Conservation (phyloP, 306 rosid genomes). For the Prunus mume region DNA sequence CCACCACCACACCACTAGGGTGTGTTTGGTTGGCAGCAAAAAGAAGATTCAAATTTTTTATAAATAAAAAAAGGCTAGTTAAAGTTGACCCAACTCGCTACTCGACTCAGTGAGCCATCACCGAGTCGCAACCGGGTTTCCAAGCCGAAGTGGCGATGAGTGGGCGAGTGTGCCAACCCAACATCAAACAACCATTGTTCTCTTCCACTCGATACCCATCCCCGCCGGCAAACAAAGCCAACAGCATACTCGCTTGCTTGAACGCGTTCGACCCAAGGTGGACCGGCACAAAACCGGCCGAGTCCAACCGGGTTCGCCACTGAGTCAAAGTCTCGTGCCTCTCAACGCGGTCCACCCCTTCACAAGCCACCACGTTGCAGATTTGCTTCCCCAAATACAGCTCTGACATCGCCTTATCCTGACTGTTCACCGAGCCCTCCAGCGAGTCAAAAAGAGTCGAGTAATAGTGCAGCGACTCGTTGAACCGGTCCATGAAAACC, state of each 20-base stretch:
- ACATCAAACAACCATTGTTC: slow-evolving; percentile 64
- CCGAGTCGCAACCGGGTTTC: slow-evolving; percentile 44
- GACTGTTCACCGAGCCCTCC: slow-evolving; percentile 59
- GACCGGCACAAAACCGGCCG: slow-evolving; percentile 63
- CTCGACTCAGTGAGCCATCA: slow-evolving; percentile 46
- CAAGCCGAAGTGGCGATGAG: slow-evolving; percentile 89
- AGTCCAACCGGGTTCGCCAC: slow-evolving; percentile 63
- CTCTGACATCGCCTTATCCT: slow-evolving; percentile 80
- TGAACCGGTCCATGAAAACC: slow-evolving; percentile 74
- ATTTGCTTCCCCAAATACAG: slow-evolving; percentile 86
- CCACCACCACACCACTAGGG: slow-evolving; percentile 30
- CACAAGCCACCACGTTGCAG: slow-evolving; percentile 84
- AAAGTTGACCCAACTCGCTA: slow-evolving; percentile 6
- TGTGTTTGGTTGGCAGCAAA: not conserved
- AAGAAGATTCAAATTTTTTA: not conserved
- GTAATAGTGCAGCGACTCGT: slow-evolving; percentile 85
- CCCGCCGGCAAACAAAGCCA: slow-evolving; percentile 69
- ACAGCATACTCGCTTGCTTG: slow-evolving; percentile 84
- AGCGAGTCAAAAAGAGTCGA: slow-evolving; percentile 91
- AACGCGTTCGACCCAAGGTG: slow-evolving; percentile 89
- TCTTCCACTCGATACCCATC: slow-evolving; percentile 91
- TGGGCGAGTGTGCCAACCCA: slow-evolving; percentile 92
- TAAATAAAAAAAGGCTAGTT: too few relatives aligned
- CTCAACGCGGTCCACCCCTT: slow-evolving; percentile 83
- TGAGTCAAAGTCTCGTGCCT: slow-evolving; percentile 72